Evolutionary conservation across 2,329 filamentous ascomycete species (phyloP), one percentile per base, ranked within the genome.

Genomic region (Periconia sp.): DNA sequence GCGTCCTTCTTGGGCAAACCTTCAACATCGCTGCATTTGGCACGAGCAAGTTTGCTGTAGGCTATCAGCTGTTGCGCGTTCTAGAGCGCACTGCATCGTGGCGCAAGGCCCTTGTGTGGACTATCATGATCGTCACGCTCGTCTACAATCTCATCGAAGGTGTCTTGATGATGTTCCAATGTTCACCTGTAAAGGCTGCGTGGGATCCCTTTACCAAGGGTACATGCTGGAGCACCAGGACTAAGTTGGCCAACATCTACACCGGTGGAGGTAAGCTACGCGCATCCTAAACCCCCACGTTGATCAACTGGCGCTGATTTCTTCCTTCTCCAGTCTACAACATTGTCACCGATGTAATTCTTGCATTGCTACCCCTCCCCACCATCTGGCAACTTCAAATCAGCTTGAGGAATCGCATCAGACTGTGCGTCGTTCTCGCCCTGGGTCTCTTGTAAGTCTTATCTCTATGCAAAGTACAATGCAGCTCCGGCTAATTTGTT

Each of bases 21-120:
- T 35, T 35, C 18, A 19, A 19, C 32, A 35, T 35, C 8, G 12
- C 8, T 12, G 18, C 18, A 4, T 9, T 9, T 13, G 32, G 32
- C 5, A 35, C 32, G 5, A 19, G 32, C 32, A 35, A 35, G 13
- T 35, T 35, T n/a, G 32, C 32, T 23, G 32, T 35, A 9, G 32
- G 32, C 10, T 35, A 35, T 23, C 32, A 35, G n/a, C 18, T 35
- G 10, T 19, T 35, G 15, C 18, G 32, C 5, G 32, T 35, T 11
- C 32, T 35, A 7, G 17, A 35, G 19, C 17, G 32, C 4, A 35
- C 32, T n/a, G 17, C 18, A 4, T 12, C 13, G 10, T 22, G 32
- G 32, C 32, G 32, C 17, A 35, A 35, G 32, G 18, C 18, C 9
- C 13, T 24, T 17, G 13, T 35, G 7, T 35, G 32, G 32, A 24